Base-by-base conservation (phyloP, 495 filamentous ascomycete genomes). In the Penicillium silybi region DNA sequence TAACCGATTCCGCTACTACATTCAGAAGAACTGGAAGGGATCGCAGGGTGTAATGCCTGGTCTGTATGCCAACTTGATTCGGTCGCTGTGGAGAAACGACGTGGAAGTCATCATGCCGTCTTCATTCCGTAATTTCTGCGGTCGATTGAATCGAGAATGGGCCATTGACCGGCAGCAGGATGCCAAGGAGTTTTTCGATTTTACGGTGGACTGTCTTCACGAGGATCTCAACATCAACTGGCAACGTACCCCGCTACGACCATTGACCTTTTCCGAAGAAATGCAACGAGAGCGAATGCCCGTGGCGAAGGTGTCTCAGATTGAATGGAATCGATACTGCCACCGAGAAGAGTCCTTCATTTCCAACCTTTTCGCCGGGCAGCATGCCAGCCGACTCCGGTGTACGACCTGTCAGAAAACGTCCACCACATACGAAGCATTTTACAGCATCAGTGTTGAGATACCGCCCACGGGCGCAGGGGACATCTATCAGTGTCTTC, bases 11-110 rank as follows among this genome's bases (percentile, higher is more conserved):
- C 77, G 68, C 50, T 77, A 71, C 45, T 77, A 75, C 53, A 71
- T 80, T 13, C 77, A 80, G 44, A 85, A 84, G 57, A 76, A 89
- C 56, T 85, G 79, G 72, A 86, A 87, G 53, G 80, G 83, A 4
- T 85, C 85, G 1, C 83, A 89, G 25, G 92, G 93, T 41, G 74
- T 96, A 20, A 80, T 97, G 70, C 80, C 83, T 3, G 84, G 88
- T 56, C 79, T 86, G 40, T 84, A 89, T 62, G 82, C 84, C 20
- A 91, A 84, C 51, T 66, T 96, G 15, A 80, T 96, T 10, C 81
- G 83, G 54, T 82, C 88, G 29, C 63, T 93, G 10, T 89, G 84
- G 82, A 81, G 81, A 46, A 85, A 80, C 66, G 65, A 90, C 77
- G 46, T 84, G 83, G 63, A 85, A 81, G 77, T 78, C 16, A 74